These are phyloP conservation scores for Candida gigantensis DNA, from an alignment of 1,139 yeast genomes.

Conservation along the genomic window DNA sequence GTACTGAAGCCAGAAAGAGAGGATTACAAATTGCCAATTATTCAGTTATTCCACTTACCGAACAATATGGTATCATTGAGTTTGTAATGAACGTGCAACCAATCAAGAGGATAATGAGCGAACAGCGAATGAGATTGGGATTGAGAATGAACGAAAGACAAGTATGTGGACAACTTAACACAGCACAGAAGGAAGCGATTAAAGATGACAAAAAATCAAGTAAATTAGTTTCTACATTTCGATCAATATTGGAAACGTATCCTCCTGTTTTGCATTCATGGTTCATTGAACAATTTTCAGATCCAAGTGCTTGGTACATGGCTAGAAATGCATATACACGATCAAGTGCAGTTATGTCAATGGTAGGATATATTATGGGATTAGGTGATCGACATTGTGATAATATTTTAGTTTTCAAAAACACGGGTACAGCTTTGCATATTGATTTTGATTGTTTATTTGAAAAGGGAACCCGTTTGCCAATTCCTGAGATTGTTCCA, in stretches of 20 bases:
- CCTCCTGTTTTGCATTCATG: constrained; percentile 84
- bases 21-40: constrained; percentile 74
- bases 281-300: constrained; percentile 88
- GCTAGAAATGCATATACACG: constrained; percentile 75
- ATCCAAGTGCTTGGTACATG: constrained; percentile 84
- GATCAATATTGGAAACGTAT: constrained; percentile 38
- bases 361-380: constrained; percentile 89
- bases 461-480: constrained; percentile 73
- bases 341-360: constrained; percentile 94
- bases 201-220: constrained; percentile 15
- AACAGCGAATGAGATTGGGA: constrained; percentile 43
- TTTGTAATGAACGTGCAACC: constrained; percentile 89
- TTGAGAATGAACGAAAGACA: constrained; percentile 31
- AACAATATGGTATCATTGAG: constrained; percentile 86
- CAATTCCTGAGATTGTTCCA: constrained; percentile 91
- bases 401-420: constrained; percentile 74
- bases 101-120: constrained; percentile 64
- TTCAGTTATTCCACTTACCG: constrained; percentile 87
- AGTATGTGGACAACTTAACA: constrained; percentile 35
- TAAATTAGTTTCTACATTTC: constrained; percentile 30
- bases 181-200: constrained; percentile 36
- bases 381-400: constrained; percentile 97
- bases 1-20: constrained; percentile 73
- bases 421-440: constrained; percentile 79
- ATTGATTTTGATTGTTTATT: constrained; percentile 97